Evolutionary conservation across 768 basidiomycete species (phyloP), one percentile per base, ranked within the genome.

Genomic region (Suillus ampliporus): DNA sequence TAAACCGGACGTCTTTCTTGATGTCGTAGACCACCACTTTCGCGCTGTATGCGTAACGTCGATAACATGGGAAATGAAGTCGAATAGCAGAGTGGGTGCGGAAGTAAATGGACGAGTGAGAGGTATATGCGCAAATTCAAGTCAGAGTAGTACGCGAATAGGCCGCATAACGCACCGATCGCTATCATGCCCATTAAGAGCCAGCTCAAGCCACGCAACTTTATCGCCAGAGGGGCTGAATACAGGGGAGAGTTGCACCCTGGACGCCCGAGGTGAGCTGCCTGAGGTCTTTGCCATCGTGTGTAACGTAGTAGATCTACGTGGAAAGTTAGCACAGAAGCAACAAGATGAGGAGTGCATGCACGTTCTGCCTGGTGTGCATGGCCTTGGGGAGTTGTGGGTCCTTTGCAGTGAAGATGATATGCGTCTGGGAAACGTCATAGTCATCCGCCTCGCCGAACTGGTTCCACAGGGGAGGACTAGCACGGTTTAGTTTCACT

Each of bases 331-430:
- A 43, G 53, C 64, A 28, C 7, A 28, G 44, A n/a, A 51, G 13
- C 5, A 14, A 51, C 41, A 50, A 35, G 37, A 40, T 28, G 54
- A n/a, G n/a, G 14, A 35, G 21, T 35, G 35, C 44, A 37, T 70
- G 46, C 44, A 96, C 90, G 68, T 96, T 89, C 71, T 94, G 91
- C 68, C 92, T 93, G 2, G 97, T 98, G 76, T 98, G 95, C 83
- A 82, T 88, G 0, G 95, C 91, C 48, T 85, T 82, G 14, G 87
- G 86, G 19, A 96, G 82, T 59, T 82, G 69, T 1, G 93, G 90
- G 68, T 97, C 92, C 71, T 96, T 95, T 57, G 94, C 82, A 6
- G 94, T 94, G 71, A 97, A 92, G 40, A 94, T 82, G 60, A 99
- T 84, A 61, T 89, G 82, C 13, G 81, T 80, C 3, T 78, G 72